These are phyloP conservation scores for Macrolepiota albuminosa DNA, from an alignment of 768 basidiomycete species.

Conservation along the genomic window DNA sequence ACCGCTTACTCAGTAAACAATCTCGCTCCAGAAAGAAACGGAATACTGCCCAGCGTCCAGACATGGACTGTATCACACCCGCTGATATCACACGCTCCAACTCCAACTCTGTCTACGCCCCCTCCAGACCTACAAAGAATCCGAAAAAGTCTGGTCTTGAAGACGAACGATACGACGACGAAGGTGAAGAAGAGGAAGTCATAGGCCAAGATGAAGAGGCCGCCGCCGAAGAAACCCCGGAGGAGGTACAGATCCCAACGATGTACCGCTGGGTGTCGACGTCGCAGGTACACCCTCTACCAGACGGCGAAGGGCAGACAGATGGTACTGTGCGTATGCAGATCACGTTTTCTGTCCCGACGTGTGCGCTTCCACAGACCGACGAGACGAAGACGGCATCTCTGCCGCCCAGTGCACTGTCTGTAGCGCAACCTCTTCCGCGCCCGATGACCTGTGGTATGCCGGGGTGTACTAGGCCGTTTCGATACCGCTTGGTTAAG, in stretches of 20 bases:
- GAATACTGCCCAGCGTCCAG: conserved; percentile 39
- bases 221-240: conserved; percentile 32
- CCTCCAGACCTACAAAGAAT: conserved; percentile 5
- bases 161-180: neutral
- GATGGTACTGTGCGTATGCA: conserved; percentile 25
- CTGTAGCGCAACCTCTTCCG: neutral
- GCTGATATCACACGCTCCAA: conserved; percentile 20
- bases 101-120: conserved; percentile 14
- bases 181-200: neutral
- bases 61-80: conserved; percentile 19
- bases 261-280: conserved; percentile 76
- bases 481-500: conserved; percentile 64
- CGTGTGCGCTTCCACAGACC: conserved; percentile 10
- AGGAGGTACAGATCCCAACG: conserved; percentile 32
- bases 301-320: neutral
- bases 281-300: conserved; percentile 25
- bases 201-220: conserved; percentile 17
- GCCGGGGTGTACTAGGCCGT: conserved; percentile 45
- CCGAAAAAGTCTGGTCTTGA: neutral
- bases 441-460: conserved; percentile 44
- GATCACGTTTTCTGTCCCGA: conserved; percentile 54
- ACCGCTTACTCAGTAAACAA: conserved; percentile 83
- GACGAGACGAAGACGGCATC: conserved; percentile 1
- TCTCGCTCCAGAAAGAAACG: conserved; percentile 62
- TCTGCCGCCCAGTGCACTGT: neutral